Evolutionary conservation across 305 asterid species (phyloP).

Genomic region (Fraxinus ornus): DNA sequence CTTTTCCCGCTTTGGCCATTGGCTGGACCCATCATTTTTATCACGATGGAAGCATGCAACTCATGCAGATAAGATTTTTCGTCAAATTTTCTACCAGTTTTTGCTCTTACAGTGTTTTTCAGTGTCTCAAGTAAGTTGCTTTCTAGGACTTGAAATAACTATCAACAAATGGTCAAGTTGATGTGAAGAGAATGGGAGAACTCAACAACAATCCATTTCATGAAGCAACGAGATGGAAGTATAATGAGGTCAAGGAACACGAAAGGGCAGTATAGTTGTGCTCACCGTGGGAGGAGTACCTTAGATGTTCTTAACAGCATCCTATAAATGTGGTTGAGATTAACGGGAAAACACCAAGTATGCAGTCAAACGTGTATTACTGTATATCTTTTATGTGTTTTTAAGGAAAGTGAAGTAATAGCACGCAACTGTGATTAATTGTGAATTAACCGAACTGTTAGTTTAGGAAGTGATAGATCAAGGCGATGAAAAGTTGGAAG

Average conservation of each 20-base stretch:
- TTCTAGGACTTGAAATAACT: slow-evolving; percentile 63
- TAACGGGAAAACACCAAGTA: slow-evolving; percentile 59
- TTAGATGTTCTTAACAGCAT: slow-evolving; percentile 93
- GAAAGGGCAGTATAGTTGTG: slow-evolving; percentile 78
- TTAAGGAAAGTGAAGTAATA: not conserved
- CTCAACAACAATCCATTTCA: slow-evolving; percentile 74
- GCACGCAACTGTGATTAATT: not conserved
- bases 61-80: not conserved
- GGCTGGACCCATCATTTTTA: not conserved
- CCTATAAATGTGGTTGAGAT: slow-evolving; percentile 57
- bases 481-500: not conserved
- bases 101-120: slow-evolving; percentile 1
- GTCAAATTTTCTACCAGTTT: slow-evolving; percentile 9
- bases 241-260: slow-evolving; percentile 63
- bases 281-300: slow-evolving; percentile 95
- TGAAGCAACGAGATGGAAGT: slow-evolving; percentile 74
- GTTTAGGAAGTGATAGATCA: not conserved
- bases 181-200: slow-evolving; percentile 93
- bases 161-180: slow-evolving; percentile 45
- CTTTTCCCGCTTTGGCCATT: not conserved
- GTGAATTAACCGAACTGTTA: not conserved
- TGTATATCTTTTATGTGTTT: not conserved
- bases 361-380: slow-evolving; percentile 15
- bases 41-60: slow-evolving; percentile 16
- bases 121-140: slow-evolving; percentile 24